A percentile compares a stretch with the other conserved stretches of the same genome.
Evolutionary conservation across 2,329 filamentous ascomycete species (phyloP).

Genomic region (Arthrobotrys sinensis): DNA sequence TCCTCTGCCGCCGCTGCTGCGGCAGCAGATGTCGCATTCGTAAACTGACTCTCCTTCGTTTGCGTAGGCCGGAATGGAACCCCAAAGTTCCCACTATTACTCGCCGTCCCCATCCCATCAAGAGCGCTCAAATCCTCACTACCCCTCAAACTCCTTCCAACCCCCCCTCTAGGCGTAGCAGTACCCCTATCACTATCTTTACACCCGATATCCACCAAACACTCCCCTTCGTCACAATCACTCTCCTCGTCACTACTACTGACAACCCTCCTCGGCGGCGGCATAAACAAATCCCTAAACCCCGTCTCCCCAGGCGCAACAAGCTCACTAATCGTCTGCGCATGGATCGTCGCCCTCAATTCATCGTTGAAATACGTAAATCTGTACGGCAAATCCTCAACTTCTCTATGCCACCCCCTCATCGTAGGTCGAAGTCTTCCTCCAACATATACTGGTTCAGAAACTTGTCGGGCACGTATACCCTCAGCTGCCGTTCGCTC

Average conservation of each 20-base stretch:
- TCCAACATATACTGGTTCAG: constrained; percentile 91
- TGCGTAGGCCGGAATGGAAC: constrained; percentile 21
- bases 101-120: constrained; percentile 3
- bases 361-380: constrained; percentile 99
- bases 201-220: constrained; percentile 35
- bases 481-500: constrained; percentile 75
- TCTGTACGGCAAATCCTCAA: constrained; percentile 91
- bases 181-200: constrained; percentile 61
- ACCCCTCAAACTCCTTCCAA: constrained; percentile 22
- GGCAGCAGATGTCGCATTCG: constrained; percentile 6
- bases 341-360: constrained; percentile 91
- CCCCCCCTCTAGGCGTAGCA: constrained; percentile 46
- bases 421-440: constrained; percentile 84
- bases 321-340: constrained; percentile 92
- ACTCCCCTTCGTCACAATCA: constrained; percentile 11
- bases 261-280: constrained; percentile 74
- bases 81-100: constrained; percentile 17
- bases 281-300: constrained; percentile 91
- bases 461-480: constrained; percentile 89
- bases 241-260: constrained; percentile 41
- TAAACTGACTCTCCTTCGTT: constrained; percentile 31
- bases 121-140: constrained; percentile 39
- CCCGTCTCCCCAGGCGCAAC: constrained; percentile 82
- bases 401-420: constrained; percentile 83
- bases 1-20: neutral